Percentiles rank a stretch among this genome's conserved stretches.
Evolutionary conservation across 2,329 filamentous ascomycete species (phyloP).

Genomic region (Aspergillus floridensis): DNA sequence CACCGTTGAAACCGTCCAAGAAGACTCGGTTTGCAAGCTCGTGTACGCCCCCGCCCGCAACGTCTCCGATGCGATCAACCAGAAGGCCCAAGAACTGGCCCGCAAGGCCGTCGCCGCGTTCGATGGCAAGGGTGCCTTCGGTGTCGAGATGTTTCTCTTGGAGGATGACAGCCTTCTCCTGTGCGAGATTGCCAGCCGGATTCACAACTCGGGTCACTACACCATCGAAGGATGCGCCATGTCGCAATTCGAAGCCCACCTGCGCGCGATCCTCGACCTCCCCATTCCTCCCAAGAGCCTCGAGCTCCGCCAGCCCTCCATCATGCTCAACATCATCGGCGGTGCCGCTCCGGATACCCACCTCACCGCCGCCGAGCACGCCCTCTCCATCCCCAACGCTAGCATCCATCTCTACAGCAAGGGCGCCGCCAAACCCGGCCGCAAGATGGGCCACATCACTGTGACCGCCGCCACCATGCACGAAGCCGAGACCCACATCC

Average conservation of each 20-base stretch:
- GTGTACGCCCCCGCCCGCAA: conserved; percentile 80
- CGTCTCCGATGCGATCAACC: conserved; percentile 59
- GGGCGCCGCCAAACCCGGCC: conserved; percentile 72
- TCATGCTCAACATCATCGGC: conserved; percentile 57
- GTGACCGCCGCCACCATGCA: conserved; percentile 67
- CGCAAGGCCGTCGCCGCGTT: conserved; percentile 75
- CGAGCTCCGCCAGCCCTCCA: conserved; percentile 47
- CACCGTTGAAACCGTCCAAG: conserved; percentile 89
- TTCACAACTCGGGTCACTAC: conserved; percentile 92
- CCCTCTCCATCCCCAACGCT: conserved; percentile 58
- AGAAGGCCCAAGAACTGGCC: conserved; percentile 72
- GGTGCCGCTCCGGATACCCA: conserved; percentile 60
- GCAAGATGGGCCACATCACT: conserved; percentile 95
- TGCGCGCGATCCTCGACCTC: conserved; percentile 74
- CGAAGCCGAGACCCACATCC: conserved; percentile 65
- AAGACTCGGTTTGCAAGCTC: conserved; percentile 92
- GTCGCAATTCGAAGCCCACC: conserved; percentile 89
- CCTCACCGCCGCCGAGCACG: conserved; percentile 57
- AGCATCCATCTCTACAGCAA: conserved; percentile 90
- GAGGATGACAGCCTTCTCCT: conserved; percentile 69
- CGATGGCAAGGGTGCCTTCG: conserved; percentile 88
- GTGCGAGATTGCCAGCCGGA: conserved; percentile 81
- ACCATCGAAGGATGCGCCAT: conserved; percentile 88
- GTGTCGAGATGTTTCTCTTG: conserved; percentile 92
- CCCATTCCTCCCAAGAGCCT: conserved; percentile 57